These are phyloP conservation scores for Trametes punicea DNA, from an alignment of 768 basidiomycete species.

Conservation along the genomic window DNA sequence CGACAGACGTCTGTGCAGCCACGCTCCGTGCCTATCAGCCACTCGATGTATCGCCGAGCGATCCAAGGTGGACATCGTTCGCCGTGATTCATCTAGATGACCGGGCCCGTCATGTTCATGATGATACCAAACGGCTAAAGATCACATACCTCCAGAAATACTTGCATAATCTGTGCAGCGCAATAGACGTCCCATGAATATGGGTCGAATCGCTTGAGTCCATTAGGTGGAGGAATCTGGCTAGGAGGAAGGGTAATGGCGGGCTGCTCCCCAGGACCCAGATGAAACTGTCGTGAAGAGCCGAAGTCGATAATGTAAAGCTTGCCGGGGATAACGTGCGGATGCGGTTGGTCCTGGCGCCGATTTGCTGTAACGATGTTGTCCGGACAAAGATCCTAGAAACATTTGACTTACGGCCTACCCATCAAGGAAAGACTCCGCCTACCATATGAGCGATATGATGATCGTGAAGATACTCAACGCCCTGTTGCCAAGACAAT, in stretches of 20 bases:
- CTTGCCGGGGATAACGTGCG: neutral
- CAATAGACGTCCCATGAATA: slow-evolving; percentile 6
- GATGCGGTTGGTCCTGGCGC: neutral
- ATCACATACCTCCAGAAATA: neutral
- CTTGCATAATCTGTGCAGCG: neutral
- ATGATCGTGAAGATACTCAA: neutral
- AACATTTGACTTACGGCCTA: neutral
- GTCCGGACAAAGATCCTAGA: neutral
- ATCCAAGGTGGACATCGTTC: neutral
- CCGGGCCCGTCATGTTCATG: too few species aligned
- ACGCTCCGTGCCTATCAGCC: neutral
- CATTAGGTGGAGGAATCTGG: neutral
- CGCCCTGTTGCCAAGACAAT: neutral
- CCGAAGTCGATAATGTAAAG: too few species aligned
- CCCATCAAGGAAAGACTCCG: neutral
- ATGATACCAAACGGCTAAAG: too few species aligned
- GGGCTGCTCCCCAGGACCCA: neutral
- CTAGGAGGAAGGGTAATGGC: neutral
- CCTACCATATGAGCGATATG: neutral
- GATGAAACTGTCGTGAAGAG: neutral
- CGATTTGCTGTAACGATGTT: neutral
- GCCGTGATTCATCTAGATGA: neutral
- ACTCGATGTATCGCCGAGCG: neutral
- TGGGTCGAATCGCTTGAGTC: neutral
- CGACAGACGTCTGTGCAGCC: neutral